Percentiles rank a stretch among this genome's conserved stretches.
Evolutionary conservation across 257 asterid genomes (phyloP).

Genomic region (Salvia rosmarinus): DNA sequence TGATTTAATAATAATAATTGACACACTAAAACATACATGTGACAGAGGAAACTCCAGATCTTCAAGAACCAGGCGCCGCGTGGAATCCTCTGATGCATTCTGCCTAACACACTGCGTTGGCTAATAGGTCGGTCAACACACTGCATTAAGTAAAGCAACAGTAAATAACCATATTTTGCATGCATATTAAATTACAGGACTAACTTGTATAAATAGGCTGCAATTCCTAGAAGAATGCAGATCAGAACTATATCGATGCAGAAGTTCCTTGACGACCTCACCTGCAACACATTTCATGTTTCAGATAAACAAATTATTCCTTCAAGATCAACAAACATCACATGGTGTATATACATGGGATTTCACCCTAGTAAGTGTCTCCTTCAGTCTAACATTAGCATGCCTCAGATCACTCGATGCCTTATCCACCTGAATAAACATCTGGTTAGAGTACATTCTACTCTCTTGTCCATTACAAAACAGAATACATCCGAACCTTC

Average conservation of each 20-base stretch:
- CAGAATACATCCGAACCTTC: conserved; percentile 52
- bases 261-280: conserved; percentile 74
- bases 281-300: conserved; percentile 43
- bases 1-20: conserved; percentile 5
- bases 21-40: conserved; percentile 28
- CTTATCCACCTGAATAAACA: conserved; percentile 68
- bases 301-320: not conserved
- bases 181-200: conserved; percentile 34
- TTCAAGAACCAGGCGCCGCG: not conserved
- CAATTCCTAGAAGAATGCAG: conserved; percentile 78
- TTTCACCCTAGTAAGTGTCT: conserved; percentile 54
- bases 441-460: not conserved
- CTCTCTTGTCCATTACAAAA: not conserved
- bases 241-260: conserved; percentile 70
- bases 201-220: conserved; percentile 80
- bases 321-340: not conserved
- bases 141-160: conserved; percentile 40
- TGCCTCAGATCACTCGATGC: conserved; percentile 63
- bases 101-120: conserved; percentile 40
- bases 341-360: not conserved
- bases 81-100: conserved; percentile 34
- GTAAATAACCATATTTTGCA: conserved; percentile 10
- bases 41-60: conserved; percentile 18
- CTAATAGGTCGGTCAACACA: conserved; percentile 35
- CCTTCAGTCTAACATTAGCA: conserved; percentile 75